Evolutionary conservation across 2,329 filamentous ascomycete genomes (phyloP).

Genomic region (Hirsutella rhossiliensis): DNA sequence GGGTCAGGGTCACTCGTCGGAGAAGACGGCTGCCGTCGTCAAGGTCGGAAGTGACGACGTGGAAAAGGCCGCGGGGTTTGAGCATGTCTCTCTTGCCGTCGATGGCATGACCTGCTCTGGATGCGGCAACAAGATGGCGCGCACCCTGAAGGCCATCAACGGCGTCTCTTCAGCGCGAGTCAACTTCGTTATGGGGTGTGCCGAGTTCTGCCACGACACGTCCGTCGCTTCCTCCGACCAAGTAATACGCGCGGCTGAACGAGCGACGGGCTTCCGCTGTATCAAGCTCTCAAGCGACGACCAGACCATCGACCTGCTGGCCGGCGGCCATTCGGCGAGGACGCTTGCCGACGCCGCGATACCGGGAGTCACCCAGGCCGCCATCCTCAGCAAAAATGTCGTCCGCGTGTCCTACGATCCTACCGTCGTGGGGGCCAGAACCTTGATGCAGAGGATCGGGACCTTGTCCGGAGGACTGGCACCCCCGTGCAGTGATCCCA

Average conservation of each 20-base stretch:
- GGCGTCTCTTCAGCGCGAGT: slow-evolving; percentile 20
- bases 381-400: slow-evolving; percentile 15
- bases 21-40: not conserved
- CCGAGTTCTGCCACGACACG: slow-evolving; percentile 18
- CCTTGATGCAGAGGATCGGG: slow-evolving; percentile 11
- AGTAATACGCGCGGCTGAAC: slow-evolving; percentile 13
- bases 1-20: not conserved
- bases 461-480: slow-evolving; percentile 13
- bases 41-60: slow-evolving; percentile 6
- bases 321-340: slow-evolving; percentile 9
- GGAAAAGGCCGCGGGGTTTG: slow-evolving; percentile 13
- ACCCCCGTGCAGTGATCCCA: slow-evolving; percentile 18
- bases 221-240: slow-evolving; percentile 12
- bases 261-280: slow-evolving; percentile 18
- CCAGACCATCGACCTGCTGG: slow-evolving; percentile 17
- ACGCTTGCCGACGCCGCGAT: slow-evolving; percentile 8
- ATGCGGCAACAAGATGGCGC: slow-evolving; percentile 21
- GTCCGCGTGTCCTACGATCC: slow-evolving; percentile 23
- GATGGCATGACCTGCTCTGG: slow-evolving; percentile 25
- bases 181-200: slow-evolving; percentile 25
- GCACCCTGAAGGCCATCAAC: slow-evolving; percentile 11
- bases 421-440: slow-evolving; percentile 17
- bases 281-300: slow-evolving; percentile 13
- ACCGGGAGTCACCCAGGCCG: slow-evolving; percentile 14
- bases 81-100: slow-evolving; percentile 16